Conservation (phyloP, 192 early-diverging fungal genomes). For the Coemansia sp. region DNA sequence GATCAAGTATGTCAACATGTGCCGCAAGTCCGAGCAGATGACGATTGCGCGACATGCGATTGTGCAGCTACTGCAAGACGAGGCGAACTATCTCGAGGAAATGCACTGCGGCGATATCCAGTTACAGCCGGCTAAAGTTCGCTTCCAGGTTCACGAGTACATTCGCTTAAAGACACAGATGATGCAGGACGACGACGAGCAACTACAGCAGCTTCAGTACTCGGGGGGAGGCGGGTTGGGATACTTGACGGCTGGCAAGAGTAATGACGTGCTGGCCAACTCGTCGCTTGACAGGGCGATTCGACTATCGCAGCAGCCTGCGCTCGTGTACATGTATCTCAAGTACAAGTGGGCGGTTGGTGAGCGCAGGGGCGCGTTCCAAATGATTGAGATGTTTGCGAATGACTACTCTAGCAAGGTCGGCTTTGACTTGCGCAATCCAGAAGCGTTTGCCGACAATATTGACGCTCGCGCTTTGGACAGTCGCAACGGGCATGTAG, state of each 20-base stretch:
- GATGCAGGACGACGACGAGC: neutral
- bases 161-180: constrained; percentile 13
- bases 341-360: constrained; percentile 59
- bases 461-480: constrained; percentile 18
- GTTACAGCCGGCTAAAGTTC: neutral
- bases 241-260: neutral
- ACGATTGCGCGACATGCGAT: constrained; percentile 81
- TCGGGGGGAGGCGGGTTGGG: neutral
- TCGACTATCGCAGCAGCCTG: constrained; percentile 33
- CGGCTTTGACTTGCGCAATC: constrained; percentile 28
- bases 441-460: constrained; percentile 27
- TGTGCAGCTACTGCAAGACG: constrained; percentile 64
- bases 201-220: constrained; percentile 6
- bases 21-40: constrained; percentile 82
- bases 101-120: constrained; percentile 11
- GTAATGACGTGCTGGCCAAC: neutral
- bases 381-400: constrained; percentile 77
- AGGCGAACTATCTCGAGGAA: constrained; percentile 52
- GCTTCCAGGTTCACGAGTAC: constrained; percentile 19
- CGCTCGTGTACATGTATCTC: constrained; percentile 78
- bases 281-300: constrained; percentile 18
- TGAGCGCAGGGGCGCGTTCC: constrained; percentile 58
- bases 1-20: constrained; percentile 93
- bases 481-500: neutral
- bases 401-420: constrained; percentile 57